Evolutionary conservation across 1,284 basidiomycete species (phyloP), one percentile per base, ranked within the genome.

Genomic region (Mycosarcoma maydis): DNA sequence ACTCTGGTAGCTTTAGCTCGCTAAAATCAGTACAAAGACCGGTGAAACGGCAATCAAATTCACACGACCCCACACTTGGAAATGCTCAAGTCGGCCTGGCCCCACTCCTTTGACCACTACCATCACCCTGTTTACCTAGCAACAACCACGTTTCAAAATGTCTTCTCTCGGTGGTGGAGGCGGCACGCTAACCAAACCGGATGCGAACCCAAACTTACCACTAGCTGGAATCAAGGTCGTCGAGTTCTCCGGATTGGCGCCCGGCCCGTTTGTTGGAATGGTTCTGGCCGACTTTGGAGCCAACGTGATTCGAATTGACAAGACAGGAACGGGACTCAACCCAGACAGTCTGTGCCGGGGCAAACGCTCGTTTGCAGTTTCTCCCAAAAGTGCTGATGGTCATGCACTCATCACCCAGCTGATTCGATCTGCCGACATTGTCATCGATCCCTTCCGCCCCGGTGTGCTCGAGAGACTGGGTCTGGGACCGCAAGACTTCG

Each of bases 401-500:
- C 82, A 86, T 40, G 85, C 85, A 13, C 77, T 87, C n/a, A 77
- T 90, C 55, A 85, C 84, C 71, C 85, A 84, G 50, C 84, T 93
- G 57, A 85, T 92, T 23, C 79, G 83, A n/a, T 76, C 84, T 34
- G 88, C 90, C 4, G 91, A 93, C 78, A 86, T 92, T 14, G 83
- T 92, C 41, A 90, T 93, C 71, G 91, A 93, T 76, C 88, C 91
- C 1, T 93, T 90, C 80, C 84, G 91, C 46, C 90, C 91, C 39
- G 91, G 91, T 0, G 90, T 92, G 3, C 85, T 92, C 82, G 91
- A 93, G 76, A 85, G 87, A 56, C 83, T 92, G 19, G 90, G 89
- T 3, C 83, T 92, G 11, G 91, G 90, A 7, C 91, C 91, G 2
- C 45, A 55, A 23, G 87, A 90, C 16, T 85, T 89, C 5, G 90